phyloP scores from a whole-genome alignment of 2,329 filamentous ascomycete genomes.

The Sclerotiophoma versabilis region DNA sequence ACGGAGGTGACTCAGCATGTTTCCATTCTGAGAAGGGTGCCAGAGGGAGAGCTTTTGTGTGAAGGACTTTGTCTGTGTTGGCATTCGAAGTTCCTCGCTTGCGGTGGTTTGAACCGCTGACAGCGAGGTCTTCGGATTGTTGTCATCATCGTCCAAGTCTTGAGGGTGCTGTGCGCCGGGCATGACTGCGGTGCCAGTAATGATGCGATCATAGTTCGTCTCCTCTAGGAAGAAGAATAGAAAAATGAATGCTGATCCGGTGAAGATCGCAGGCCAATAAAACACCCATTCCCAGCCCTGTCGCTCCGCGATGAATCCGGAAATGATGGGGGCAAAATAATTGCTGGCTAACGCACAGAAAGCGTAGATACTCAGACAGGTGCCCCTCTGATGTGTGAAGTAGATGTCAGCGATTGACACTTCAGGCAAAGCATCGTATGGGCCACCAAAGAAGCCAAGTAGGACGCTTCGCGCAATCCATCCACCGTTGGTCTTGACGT shows the following conservation, averaged over 20 bases:
- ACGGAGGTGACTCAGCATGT: constrained; percentile 28
- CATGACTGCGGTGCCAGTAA: constrained; percentile 20
- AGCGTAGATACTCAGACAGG: constrained; percentile 43
- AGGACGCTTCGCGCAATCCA: constrained; percentile 58
- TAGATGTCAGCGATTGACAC: constrained; percentile 55
- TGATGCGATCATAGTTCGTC: constrained; percentile 60
- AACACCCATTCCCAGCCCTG: constrained; percentile 48
- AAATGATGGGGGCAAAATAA: constrained; percentile 48
- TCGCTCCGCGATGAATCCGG: constrained; percentile 46
- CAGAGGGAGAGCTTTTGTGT: constrained; percentile 31
- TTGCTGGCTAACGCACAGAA: constrained; percentile 45
- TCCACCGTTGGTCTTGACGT: constrained; percentile 54
- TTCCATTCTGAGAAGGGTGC: constrained; percentile 26
- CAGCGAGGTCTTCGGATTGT: constrained; percentile 8
- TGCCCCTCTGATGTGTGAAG: constrained; percentile 46
- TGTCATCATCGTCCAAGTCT: not conserved
- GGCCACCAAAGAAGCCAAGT: constrained; percentile 57
- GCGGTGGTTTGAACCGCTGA: constrained; percentile 22
- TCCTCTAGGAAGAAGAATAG: constrained; percentile 68
- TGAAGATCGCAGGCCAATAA: constrained; percentile 64
- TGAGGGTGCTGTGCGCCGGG: not conserved
- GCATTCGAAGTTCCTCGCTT: constrained; percentile 13
- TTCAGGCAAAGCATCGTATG: constrained; percentile 59
- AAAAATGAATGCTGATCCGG: constrained; percentile 57
- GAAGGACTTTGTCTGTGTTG: constrained; percentile 23